Percentiles rank a stretch among this genome's conserved stretches.
Conservation (phyloP, 345 rosid genomes). For the Iberis pinnata region DNA sequence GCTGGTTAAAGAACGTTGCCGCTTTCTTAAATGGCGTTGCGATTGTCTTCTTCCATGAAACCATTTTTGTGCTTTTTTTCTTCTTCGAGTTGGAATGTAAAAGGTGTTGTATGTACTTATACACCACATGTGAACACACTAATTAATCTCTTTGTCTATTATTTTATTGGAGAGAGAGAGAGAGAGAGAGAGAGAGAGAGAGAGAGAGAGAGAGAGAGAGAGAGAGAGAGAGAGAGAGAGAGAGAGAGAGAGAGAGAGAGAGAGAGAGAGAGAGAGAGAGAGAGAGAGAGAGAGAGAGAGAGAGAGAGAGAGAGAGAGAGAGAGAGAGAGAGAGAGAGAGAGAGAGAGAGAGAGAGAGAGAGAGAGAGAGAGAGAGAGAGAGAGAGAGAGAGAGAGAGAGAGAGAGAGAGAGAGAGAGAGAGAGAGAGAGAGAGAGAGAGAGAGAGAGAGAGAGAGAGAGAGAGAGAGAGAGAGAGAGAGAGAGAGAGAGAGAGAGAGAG, state of each 20-base stretch:
- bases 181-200: constrained; percentile 24
- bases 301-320: constrained; percentile 24
- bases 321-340: constrained; percentile 28
- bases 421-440: constrained; percentile 24
- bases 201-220: constrained; percentile 28
- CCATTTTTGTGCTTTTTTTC: constrained; percentile 26
- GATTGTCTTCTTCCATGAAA: constrained; percentile 84
- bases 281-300: constrained; percentile 29
- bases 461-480: no score
- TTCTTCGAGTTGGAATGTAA: no score
- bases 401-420: constrained; percentile 29
- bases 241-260: constrained; percentile 27
- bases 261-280: constrained; percentile 28
- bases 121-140: constrained; percentile 30
- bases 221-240: constrained; percentile 29
- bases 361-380: constrained; percentile 27
- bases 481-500: constrained; percentile 4
- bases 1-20: constrained; percentile 63
- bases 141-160: background rate
- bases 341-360: constrained; percentile 29
- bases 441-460: constrained; percentile 28
- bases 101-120: constrained; percentile 26
- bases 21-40: constrained; percentile 75
- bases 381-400: constrained; percentile 28
- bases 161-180: background rate